Evolutionary conservation across 805 yeast genomes (phyloP).

Genomic region (Metschnikowia similis): DNA sequence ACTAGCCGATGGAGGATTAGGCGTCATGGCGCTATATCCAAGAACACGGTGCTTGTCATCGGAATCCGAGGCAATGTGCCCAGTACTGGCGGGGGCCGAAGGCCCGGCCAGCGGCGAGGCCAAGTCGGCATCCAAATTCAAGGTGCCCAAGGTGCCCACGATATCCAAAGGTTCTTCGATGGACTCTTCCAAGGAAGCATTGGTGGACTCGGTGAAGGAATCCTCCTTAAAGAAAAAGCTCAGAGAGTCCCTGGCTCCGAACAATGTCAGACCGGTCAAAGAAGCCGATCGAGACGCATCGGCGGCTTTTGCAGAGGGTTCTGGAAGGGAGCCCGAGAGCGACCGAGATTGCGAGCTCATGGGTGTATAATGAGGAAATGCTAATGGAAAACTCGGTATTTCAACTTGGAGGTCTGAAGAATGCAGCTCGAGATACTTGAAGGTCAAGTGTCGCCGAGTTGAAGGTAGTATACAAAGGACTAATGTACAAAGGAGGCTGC

Average conservation of each 20-base stretch:
- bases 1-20: slow-evolving; percentile 20
- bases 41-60: slow-evolving; percentile 7
- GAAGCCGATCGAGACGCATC: slow-evolving; percentile 18
- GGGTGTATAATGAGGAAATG: not conserved
- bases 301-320: slow-evolving; percentile 4
- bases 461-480: slow-evolving; percentile 13
- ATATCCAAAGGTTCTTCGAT: slow-evolving; percentile 34
- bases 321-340: slow-evolving; percentile 16
- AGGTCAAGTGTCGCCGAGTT: not conserved
- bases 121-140: slow-evolving; percentile 43
- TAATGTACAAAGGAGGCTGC: slow-evolving; percentile 12
- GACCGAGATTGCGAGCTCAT: slow-evolving; percentile 21
- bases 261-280: slow-evolving; percentile 17
- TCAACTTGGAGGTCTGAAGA: not conserved
- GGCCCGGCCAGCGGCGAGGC: slow-evolving; percentile 4
- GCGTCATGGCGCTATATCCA: slow-evolving; percentile 26
- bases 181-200: slow-evolving; percentile 9
- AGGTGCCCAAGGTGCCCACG: slow-evolving; percentile 44
- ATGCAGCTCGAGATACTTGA: not conserved
- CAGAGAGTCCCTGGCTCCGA: slow-evolving; percentile 8
- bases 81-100: not conserved
- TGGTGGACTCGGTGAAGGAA: slow-evolving; percentile 6
- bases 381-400: not conserved
- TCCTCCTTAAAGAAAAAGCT: slow-evolving; percentile 25
- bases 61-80: not conserved